phyloP scores from a whole-genome alignment of 1,284 basidiomycete species.

The Peniophora sp. region DNA sequence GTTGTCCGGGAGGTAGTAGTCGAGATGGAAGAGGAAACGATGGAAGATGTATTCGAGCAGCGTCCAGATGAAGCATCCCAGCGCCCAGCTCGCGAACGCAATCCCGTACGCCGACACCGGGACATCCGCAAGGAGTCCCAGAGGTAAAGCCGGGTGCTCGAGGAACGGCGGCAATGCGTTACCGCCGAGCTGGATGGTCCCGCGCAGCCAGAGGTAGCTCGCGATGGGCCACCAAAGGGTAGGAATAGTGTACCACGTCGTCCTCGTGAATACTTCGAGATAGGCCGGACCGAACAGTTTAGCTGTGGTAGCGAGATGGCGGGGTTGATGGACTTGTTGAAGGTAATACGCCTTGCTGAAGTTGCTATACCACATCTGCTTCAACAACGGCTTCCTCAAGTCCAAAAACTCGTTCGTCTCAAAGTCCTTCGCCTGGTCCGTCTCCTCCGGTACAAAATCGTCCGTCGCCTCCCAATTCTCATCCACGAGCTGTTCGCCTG shows the following conservation, averaged over 20 bases:
- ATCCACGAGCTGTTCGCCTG: constrained; percentile 66
- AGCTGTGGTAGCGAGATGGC: constrained; percentile 83
- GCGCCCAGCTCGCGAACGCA: constrained; percentile 58
- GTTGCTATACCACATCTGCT: constrained; percentile 79
- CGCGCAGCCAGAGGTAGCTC: constrained; percentile 73
- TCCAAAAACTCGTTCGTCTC: constrained; percentile 92
- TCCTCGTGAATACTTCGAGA: constrained; percentile 86
- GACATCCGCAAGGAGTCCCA: constrained; percentile 36
- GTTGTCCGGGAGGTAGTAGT: constrained; percentile 82
- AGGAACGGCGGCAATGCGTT: constrained; percentile 48
- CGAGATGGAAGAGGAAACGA: constrained; percentile 97
- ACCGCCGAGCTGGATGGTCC: constrained; percentile 74
- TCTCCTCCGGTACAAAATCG: constrained; percentile 86
- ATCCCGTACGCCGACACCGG: constrained; percentile 41
- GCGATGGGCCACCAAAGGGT: constrained; percentile 90
- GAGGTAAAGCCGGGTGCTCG: constrained; percentile 45
- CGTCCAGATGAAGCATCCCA: constrained; percentile 92
- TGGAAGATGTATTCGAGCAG: constrained; percentile 94
- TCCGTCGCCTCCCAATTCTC: constrained; percentile 86
- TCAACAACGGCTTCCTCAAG: constrained; percentile 77
- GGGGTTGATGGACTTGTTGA: constrained; percentile 93
- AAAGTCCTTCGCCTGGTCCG: constrained; percentile 72
- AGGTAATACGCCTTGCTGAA: constrained; percentile 96
- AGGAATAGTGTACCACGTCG: constrained; percentile 94
- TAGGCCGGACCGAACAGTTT: constrained; percentile 79